Base-by-base conservation (phyloP, 2,329 filamentous ascomycete genomes). In the Ophiocordyceps camponoti-saundersi region DNA sequence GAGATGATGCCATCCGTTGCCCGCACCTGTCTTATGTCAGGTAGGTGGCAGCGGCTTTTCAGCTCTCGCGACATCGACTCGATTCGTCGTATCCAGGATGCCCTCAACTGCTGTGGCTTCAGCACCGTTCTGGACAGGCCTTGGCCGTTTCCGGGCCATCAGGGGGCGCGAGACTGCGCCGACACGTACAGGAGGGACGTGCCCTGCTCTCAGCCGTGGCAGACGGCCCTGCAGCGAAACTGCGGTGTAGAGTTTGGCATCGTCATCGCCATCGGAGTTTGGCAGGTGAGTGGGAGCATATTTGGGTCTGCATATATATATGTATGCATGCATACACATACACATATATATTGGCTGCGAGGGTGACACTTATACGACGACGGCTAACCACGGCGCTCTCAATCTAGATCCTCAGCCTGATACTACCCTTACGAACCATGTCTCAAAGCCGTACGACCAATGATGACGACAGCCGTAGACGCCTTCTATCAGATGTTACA, bases 41-140 rank as follows among this genome's bases (percentile, higher is more conserved):
- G 48, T 0, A 44, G 46, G 26, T 57, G 55, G 55, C 55, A 57
- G 47, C 46, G 43, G 1, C 48, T 55, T 3, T 56, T 53, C 40
- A 50, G 50, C 32, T 47, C 50, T 1, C 75, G 77, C 51, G 62
- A 81, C 49, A 65, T 49, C 1, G 54, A 51, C 2, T 59, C 66
- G 2, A 70, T 84, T 47, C 65, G 66, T 44, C 60, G 61, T 2
- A 79, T 85, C 47, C 79, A 85, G 52, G 75, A 83, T 55, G 57
- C 68, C 0, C 68, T 82, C 32, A 56, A 70, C 13, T 85, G 80
- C 61, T 85, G 80, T 53, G 80, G 80, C 1, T 67, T 81, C 43
- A 66, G 65, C 45, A 71, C 64, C 7, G 56, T 72, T 23, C 59
- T 55, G 26, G 77, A 84, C 53, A 73, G 71, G 56, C 68, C 72